Evolutionary conservation across 805 yeast genomes (phyloP).

Genomic region (Candida maris): DNA sequence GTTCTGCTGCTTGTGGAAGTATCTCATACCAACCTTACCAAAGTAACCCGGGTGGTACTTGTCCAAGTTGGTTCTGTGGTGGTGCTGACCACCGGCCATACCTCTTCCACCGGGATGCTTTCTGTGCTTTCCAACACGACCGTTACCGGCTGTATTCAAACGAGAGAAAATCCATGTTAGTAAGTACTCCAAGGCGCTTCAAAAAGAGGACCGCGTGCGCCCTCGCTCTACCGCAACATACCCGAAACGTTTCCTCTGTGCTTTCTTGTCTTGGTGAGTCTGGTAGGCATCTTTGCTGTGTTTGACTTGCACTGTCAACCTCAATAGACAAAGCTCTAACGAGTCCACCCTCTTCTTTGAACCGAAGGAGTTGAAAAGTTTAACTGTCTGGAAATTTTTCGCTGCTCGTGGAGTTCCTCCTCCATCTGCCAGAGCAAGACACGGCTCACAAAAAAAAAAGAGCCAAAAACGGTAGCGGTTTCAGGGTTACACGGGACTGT

Average conservation of each 20-base stretch:
- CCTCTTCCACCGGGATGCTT: slow-evolving; percentile 99
- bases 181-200: slow-evolving; percentile 1
- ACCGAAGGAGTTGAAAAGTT: background rate
- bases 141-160: slow-evolving; percentile 85
- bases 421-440: too few relatives aligned
- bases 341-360: background rate
- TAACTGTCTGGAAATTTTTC: slow-evolving; percentile 11
- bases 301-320: background rate
- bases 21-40: slow-evolving; percentile 99
- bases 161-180: slow-evolving; percentile 10
- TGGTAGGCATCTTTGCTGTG: slow-evolving; percentile 80
- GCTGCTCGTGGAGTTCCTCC: too few relatives aligned
- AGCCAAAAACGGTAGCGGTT: too few relatives aligned
- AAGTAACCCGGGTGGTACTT: slow-evolving; percentile 99
- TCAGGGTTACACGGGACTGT: too few relatives aligned
- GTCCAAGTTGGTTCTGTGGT: slow-evolving; percentile 99
- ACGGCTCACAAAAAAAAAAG: too few relatives aligned
- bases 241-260: slow-evolving; percentile 99
- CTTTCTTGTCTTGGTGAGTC: slow-evolving; percentile 99
- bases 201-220: too few relatives aligned
- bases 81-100: slow-evolving; percentile 99
- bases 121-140: slow-evolving; percentile 99
- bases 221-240: slow-evolving; percentile 49
- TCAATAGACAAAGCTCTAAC: slow-evolving; percentile 1
- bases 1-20: slow-evolving; percentile 92